phyloP scores from a whole-genome alignment of 2,329 filamentous ascomycete genomes.

The Penicillium sp. region DNA sequence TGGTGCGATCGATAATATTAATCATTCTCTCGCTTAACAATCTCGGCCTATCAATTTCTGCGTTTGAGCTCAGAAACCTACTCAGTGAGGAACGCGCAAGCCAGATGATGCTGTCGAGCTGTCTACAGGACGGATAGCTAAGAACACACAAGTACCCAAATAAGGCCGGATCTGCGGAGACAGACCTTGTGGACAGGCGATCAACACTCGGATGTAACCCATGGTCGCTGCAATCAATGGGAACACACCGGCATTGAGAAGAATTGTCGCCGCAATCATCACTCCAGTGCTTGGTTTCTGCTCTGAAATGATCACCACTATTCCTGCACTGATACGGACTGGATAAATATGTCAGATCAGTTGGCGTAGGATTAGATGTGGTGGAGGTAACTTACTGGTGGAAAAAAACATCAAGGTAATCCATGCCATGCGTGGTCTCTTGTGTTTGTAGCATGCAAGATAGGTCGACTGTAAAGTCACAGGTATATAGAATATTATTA shows the following conservation, averaged over 20 bases:
- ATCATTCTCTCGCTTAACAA: too few relatives aligned
- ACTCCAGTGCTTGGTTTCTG: slow-evolving; percentile 9
- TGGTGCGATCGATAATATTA: too few relatives aligned
- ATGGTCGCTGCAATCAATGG: slow-evolving; percentile 27
- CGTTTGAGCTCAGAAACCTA: too few relatives aligned
- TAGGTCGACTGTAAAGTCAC: not conserved
- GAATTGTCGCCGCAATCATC: slow-evolving; percentile 17
- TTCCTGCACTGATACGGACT: not conserved
- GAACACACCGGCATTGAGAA: slow-evolving; percentile 25
- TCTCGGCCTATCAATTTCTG: too few relatives aligned
- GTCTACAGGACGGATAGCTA: too few relatives aligned
- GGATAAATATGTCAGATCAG: not conserved
- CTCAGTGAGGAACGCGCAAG: too few relatives aligned
- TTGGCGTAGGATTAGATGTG: not conserved
- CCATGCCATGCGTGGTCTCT: not conserved
- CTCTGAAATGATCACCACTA: not conserved
- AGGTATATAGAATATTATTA: not conserved
- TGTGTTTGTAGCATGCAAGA: not conserved
- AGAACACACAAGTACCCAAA: too few relatives aligned
- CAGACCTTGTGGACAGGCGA: too few relatives aligned
- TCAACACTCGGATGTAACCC: slow-evolving; percentile 15
- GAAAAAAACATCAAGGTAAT: not conserved
- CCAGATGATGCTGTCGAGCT: too few relatives aligned
- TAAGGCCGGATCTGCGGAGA: too few relatives aligned
- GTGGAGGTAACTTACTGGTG: not conserved